Conservation (phyloP, 2,329 filamentous ascomycete genomes). For the Eurotiales sp. region DNA sequence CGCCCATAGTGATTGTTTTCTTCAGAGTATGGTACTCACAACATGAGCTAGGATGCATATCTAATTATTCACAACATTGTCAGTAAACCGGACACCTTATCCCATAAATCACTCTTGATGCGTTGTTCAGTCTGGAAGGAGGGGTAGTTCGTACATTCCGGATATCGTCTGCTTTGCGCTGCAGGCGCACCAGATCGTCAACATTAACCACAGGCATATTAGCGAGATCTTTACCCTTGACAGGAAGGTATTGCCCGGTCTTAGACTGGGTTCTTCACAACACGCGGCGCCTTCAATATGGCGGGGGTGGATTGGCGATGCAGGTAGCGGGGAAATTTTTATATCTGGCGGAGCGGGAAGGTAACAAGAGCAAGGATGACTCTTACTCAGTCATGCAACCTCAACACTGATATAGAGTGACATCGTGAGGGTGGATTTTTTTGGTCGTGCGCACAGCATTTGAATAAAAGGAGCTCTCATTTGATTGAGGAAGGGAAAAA, state of each 20-base stretch:
- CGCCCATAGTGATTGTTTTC: neutral
- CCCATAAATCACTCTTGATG: too few relatives aligned
- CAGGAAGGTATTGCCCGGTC: neutral
- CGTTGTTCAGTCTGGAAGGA: slow-evolving; percentile 22
- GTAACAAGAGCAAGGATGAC: slow-evolving; percentile 14
- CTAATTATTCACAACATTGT: slow-evolving; percentile 39
- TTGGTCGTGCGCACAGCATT: neutral
- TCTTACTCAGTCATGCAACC: slow-evolving; percentile 10
- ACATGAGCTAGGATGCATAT: slow-evolving; percentile 96
- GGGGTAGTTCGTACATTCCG: slow-evolving; percentile 68
- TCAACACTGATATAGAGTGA: too few relatives aligned
- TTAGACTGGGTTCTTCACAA: neutral
- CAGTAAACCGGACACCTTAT: slow-evolving; percentile 12
- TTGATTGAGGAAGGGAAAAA: neutral
- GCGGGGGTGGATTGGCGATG: neutral
- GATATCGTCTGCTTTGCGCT: slow-evolving; percentile 81
- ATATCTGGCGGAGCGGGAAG: neutral
- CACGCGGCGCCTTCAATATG: neutral
- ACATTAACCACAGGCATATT: slow-evolving; percentile 88
- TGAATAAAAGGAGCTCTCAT: neutral
- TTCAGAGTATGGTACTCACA: slow-evolving; percentile 44
- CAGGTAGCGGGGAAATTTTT: slow-evolving; percentile 11
- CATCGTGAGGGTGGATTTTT: neutral
- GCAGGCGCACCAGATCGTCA: slow-evolving; percentile 85
- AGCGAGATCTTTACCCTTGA: neutral